Base-by-base conservation (phyloP, 2,329 filamentous ascomycete genomes). In the Harringtonia aguacate region DNA sequence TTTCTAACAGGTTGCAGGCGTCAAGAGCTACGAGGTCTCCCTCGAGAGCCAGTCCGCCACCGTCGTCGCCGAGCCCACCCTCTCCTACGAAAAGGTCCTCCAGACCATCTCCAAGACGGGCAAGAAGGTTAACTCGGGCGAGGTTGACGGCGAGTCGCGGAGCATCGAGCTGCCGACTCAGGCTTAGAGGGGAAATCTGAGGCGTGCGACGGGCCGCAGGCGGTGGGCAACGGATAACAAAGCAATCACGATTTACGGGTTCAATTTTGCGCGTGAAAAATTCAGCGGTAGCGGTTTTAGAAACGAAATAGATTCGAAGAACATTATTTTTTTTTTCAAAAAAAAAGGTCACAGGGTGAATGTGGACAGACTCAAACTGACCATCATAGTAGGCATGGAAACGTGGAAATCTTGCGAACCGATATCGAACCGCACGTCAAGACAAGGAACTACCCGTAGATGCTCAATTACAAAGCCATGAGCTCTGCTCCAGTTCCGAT, bases 81-180 rank as follows among this genome's bases (percentile, higher is more conserved):
- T 94, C 50, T 70, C 76, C 46, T 95, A 90, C 69, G 79, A 86
- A 52, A 86, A 79, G 39, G 86, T 95, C 47, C 78, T 94, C 48
- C 73, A 76, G 60, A 94, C 86, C 62, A 95, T 95, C 64, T 81
- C 84, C 74, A 95, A 95, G 79, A 95, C 89, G 13, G 89, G 89
- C 58, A 95, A 95, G 78, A 84, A 83, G 58, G 81, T 95, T 61
- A 94, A 84, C 65, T 79, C 73, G 24, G 84, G 75, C 53, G 77
- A 79, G 69, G 81, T 74, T 21, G 83, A 89, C 59, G 84, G 84
- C 44, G 70, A 75, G 47, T 59, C 61, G 46, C 65, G 67, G 61
- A 72, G 71, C 48, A 61, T 78, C 49, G 69, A 69, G 56, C 55
- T 75, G 24, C 53, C 62, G 24, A 62, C 63, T 4, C 48, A 46